Evolutionary conservation across 495 filamentous ascomycete genomes (phyloP).

Genomic region (Hypomontagnella monticulosa): DNA sequence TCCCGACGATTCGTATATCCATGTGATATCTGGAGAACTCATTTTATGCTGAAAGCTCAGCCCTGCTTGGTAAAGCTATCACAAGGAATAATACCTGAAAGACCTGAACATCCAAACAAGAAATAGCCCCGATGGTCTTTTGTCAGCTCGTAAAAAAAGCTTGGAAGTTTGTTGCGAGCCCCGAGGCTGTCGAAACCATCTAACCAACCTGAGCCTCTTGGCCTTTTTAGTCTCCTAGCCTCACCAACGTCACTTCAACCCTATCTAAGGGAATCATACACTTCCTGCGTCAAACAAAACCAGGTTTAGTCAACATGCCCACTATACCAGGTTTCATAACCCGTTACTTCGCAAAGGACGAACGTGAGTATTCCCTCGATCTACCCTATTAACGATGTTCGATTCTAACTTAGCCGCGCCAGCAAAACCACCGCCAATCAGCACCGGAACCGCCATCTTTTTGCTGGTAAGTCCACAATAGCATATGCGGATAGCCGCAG

Average conservation of each 20-base stretch:
- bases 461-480: slow-evolving; percentile 43
- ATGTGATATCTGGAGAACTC: slow-evolving; percentile 22
- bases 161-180: background rate
- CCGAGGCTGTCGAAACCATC: background rate
- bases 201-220: background rate
- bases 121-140: background rate
- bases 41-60: slow-evolving; percentile 21
- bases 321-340: slow-evolving; percentile 39
- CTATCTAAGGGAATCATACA: too few relatives aligned
- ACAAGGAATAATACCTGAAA: too few relatives aligned
- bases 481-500: slow-evolving; percentile 27
- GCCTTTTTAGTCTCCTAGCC: slow-evolving; percentile 2
- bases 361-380: slow-evolving; percentile 35
- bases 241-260: background rate
- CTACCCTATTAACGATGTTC: background rate
- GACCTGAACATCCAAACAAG: too few relatives aligned
- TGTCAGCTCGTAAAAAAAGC: background rate
- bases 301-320: slow-evolving; percentile 31
- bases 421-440: slow-evolving; percentile 50
- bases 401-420: slow-evolving; percentile 37
- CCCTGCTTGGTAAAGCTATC: slow-evolving; percentile 9
- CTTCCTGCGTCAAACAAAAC: too few relatives aligned
- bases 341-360: slow-evolving; percentile 43
- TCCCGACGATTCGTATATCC: slow-evolving; percentile 35
- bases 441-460: slow-evolving; percentile 43